A percentile compares a stretch with the other conserved stretches of the same genome.
phyloP scores from a whole-genome alignment of 1,284 basidiomycete species.

The Dichomitus squalens region DNA sequence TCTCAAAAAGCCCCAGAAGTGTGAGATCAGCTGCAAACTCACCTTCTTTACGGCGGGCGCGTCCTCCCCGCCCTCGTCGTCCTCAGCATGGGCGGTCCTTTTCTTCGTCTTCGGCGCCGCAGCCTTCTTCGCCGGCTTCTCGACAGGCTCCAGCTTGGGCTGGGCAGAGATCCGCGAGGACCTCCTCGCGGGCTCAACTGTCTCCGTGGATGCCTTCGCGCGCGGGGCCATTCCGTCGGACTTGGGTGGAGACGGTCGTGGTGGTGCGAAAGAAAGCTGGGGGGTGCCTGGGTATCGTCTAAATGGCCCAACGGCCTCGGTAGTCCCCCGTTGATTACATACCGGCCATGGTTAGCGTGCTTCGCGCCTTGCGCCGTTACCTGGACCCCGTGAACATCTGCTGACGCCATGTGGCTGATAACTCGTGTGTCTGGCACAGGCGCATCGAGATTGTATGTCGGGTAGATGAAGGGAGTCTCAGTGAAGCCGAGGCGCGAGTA shows the following conservation, averaged over 20 bases:
- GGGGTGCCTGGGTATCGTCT: slow-evolving; percentile 18
- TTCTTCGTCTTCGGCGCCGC: slow-evolving; percentile 28
- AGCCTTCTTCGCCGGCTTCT: slow-evolving; percentile 24
- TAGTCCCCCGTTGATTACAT: slow-evolving; percentile 15
- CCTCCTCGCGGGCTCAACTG: slow-evolving; percentile 28
- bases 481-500: neutral
- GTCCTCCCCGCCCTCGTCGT: slow-evolving; percentile 18
- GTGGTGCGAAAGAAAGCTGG: slow-evolving; percentile 14
- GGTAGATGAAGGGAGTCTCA: neutral
- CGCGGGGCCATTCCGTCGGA: slow-evolving; percentile 23
- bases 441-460: neutral
- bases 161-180: slow-evolving; percentile 35
- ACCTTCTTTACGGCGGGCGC: slow-evolving; percentile 35
- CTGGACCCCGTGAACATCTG: slow-evolving; percentile 8
- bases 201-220: slow-evolving; percentile 22
- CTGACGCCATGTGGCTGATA: slow-evolving; percentile 12
- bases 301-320: neutral
- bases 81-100: slow-evolving; percentile 25
- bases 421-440: neutral
- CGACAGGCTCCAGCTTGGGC: slow-evolving; percentile 29
- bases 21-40: neutral
- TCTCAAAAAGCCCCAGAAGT: neutral
- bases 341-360: slow-evolving; percentile 18
- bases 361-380: slow-evolving; percentile 11
- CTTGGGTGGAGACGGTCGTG: slow-evolving; percentile 1